Conservation (phyloP, 2,329 filamentous ascomycete species). For the Ophiobolus disseminans region DNA sequence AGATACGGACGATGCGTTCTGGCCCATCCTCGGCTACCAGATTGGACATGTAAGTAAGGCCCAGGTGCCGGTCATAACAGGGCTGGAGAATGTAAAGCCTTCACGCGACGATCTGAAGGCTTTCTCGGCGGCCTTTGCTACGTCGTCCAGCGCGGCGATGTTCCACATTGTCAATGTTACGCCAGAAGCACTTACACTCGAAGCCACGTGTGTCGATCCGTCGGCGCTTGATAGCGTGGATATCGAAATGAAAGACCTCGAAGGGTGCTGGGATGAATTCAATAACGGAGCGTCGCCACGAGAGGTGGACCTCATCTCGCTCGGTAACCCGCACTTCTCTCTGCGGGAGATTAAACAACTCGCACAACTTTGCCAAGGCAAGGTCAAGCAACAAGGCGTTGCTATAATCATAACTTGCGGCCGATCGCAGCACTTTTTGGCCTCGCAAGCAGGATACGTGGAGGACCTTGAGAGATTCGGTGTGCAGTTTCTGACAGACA, state of each 20-base stretch:
- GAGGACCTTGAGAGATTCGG: neutral
- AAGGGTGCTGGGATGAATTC: neutral
- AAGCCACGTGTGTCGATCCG: neutral
- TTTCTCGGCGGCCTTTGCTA: constrained; percentile 56
- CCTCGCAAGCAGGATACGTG: neutral
- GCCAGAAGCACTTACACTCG: neutral
- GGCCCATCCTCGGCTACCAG: neutral
- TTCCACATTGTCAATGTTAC: constrained; percentile 40
- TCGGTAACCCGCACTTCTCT: constrained; percentile 58
- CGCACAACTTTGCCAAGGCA: constrained; percentile 34
- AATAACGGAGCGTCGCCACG: neutral
- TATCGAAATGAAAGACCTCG: no score
- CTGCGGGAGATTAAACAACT: constrained; percentile 47
- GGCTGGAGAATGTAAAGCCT: constrained; percentile 22
- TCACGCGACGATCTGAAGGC: constrained; percentile 50
- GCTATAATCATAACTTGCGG: neutral
- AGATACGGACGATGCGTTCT: neutral
- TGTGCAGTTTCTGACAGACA: neutral
- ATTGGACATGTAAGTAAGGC: neutral
- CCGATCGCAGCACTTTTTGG: neutral
- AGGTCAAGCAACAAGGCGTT: constrained; percentile 20
- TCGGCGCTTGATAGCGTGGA: no score
- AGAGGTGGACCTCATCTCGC: constrained; percentile 49
- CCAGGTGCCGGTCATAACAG: neutral
- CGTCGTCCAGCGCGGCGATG: constrained; percentile 53